phyloP scores from a whole-genome alignment of 2,329 filamentous ascomycete genomes.

The Paradendryphiella salina region DNA sequence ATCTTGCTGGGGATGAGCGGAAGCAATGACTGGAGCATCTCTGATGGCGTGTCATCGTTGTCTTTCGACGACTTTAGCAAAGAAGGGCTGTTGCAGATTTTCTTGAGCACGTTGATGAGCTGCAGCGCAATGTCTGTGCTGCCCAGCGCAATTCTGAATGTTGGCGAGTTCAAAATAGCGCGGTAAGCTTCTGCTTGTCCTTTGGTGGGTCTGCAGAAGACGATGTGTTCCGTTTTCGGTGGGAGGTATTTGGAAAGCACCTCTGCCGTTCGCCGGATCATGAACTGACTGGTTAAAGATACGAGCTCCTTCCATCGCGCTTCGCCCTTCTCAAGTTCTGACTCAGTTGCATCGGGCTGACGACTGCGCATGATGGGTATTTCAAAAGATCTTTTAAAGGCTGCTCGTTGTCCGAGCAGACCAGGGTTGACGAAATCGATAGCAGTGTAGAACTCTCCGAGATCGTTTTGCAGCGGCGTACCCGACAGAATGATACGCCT shows the following conservation, averaged over 20 bases:
- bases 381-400: slow-evolving; percentile 68
- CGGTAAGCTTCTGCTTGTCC: slow-evolving; percentile 65
- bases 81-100: slow-evolving; percentile 72
- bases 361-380: slow-evolving; percentile 65
- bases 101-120: slow-evolving; percentile 73
- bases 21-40: slow-evolving; percentile 50
- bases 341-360: slow-evolving; percentile 64
- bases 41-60: slow-evolving; percentile 52
- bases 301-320: slow-evolving; percentile 64
- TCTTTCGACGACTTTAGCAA: slow-evolving; percentile 60
- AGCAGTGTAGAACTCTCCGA: slow-evolving; percentile 68
- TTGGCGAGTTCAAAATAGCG: slow-evolving; percentile 64
- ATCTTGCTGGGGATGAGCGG: slow-evolving; percentile 60
- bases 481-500: slow-evolving; percentile 66
- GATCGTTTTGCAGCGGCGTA: slow-evolving; percentile 69
- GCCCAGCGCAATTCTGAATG: slow-evolving; percentile 65
- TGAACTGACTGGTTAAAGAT: slow-evolving; percentile 64
- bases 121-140: slow-evolving; percentile 66
- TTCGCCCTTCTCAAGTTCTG: slow-evolving; percentile 66
- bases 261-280: slow-evolving; percentile 67
- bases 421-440: slow-evolving; percentile 72
- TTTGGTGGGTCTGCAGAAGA: slow-evolving; percentile 66
- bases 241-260: slow-evolving; percentile 68
- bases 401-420: slow-evolving; percentile 63
- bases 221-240: slow-evolving; percentile 68